A percentile compares a stretch with the other conserved stretches of the same genome.
Evolutionary conservation across 2,329 filamentous ascomycete genomes (phyloP).

Genomic region (Cladosporium phlei): DNA sequence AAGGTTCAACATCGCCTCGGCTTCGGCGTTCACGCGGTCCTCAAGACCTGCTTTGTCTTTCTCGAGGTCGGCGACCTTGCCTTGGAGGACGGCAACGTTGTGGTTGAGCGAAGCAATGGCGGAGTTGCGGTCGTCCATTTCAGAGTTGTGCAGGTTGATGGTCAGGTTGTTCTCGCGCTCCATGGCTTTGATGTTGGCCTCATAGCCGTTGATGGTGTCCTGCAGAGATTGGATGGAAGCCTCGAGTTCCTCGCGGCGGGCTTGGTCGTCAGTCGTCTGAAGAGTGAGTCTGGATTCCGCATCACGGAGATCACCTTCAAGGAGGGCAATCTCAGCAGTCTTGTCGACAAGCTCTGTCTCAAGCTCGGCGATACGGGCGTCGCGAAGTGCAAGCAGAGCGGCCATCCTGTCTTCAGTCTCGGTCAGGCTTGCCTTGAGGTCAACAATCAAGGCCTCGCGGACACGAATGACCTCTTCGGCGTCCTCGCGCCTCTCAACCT

Average conservation of each 20-base stretch:
- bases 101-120: constrained; percentile 30
- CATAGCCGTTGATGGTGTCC: constrained; percentile 21
- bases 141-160: constrained; percentile 26
- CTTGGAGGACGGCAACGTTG: constrained; percentile 18
- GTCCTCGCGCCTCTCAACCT: constrained; percentile 35
- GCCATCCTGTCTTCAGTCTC: constrained; percentile 29
- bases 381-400: constrained; percentile 25
- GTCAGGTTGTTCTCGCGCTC: constrained; percentile 22
- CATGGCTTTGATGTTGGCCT: constrained; percentile 24
- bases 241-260: constrained; percentile 24
- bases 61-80: constrained; percentile 24
- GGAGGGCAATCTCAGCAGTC: constrained; percentile 23
- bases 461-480: constrained; percentile 35
- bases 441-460: constrained; percentile 31
- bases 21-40: constrained; percentile 32
- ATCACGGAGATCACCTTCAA: constrained; percentile 24
- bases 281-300: constrained; percentile 20
- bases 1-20: constrained; percentile 32
- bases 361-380: constrained; percentile 28
- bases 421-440: constrained; percentile 34
- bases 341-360: constrained; percentile 24
- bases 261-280: constrained; percentile 17
- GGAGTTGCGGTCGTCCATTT: constrained; percentile 32
- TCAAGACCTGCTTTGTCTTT: constrained; percentile 30
- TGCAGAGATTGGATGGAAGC: constrained; percentile 25